A percentile compares a stretch with the other conserved stretches of the same genome.
phyloP scores from a whole-genome alignment of 2,329 filamentous ascomycete species.

The Endothia cerciana region DNA sequence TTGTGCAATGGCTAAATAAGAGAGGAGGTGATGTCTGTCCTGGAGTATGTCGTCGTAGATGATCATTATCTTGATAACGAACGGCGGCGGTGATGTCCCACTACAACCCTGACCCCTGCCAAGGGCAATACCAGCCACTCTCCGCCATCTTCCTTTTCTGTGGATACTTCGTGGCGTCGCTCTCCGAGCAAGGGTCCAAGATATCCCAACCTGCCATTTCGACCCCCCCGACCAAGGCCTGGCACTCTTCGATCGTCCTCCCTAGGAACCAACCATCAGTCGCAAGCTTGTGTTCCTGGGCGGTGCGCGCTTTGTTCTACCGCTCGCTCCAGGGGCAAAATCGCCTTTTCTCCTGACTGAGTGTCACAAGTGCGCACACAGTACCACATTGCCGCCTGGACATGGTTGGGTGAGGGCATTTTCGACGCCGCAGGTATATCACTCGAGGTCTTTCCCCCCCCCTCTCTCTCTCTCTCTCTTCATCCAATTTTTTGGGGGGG shows the following conservation, averaged over 20 bases:
- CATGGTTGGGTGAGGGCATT: not conserved
- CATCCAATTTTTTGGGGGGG: too few species aligned
- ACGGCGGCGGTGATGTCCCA: not conserved
- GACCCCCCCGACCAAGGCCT: not conserved
- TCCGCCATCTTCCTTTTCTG: not conserved
- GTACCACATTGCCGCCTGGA: not conserved
- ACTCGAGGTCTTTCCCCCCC: not conserved
- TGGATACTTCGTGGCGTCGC: not conserved
- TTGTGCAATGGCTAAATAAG: not conserved
- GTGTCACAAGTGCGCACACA: not conserved
- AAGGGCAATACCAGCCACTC: not conserved
- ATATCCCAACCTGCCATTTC: not conserved
- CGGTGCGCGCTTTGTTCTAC: not conserved
- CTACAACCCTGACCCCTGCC: not conserved
- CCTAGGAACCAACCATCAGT: not conserved
- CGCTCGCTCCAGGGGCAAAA: not conserved
- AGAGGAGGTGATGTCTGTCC: not conserved
- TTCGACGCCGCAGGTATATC: not conserved
- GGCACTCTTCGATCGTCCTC: not conserved
- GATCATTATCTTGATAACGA: not conserved
- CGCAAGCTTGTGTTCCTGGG: constrained; percentile 10
- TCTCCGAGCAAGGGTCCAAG: too few species aligned
- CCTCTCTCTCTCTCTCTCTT: not conserved
- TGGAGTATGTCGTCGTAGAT: not conserved
- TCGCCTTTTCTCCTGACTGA: not conserved